Conservation (phyloP, 345 rosid genomes). For the Hibiscus mutabilis region DNA sequence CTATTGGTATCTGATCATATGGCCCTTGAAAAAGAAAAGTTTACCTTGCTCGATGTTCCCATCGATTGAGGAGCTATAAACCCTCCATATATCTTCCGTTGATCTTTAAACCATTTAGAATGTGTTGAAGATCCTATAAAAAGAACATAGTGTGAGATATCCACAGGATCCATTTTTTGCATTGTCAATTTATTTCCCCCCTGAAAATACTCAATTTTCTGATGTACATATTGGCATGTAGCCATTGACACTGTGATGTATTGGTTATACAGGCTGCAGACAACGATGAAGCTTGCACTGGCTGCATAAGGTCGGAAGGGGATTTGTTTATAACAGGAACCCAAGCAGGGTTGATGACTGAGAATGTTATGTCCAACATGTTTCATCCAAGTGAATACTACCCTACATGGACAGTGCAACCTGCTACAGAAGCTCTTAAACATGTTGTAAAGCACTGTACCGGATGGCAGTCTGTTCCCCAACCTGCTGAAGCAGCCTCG, state of each 20-base stretch:
- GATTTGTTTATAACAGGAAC: conserved; percentile 63
- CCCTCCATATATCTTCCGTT: neutral
- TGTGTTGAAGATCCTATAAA: no score
- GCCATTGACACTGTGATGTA: neutral
- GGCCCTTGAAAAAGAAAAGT: neutral
- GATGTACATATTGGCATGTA: neutral
- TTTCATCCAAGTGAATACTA: conserved; percentile 73
- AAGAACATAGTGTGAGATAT: neutral
- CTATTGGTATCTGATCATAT: no score
- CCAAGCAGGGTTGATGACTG: conserved; percentile 48
- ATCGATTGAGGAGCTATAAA: neutral
- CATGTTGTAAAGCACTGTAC: conserved; percentile 60
- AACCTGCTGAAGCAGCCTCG: conserved; percentile 39
- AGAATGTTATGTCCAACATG: conserved; percentile 20
- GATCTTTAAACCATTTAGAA: neutral
- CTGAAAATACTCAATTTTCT: no score
- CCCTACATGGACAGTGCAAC: conserved; percentile 59
- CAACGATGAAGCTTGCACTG: conserved; percentile 43
- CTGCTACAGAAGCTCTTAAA: conserved; percentile 63
- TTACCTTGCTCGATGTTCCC: neutral
- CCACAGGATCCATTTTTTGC: neutral
- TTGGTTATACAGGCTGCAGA: conserved; percentile 55
- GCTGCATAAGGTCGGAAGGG: conserved; percentile 70
- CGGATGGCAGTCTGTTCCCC: conserved; percentile 64
- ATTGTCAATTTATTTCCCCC: no score